phyloP scores from a whole-genome alignment of 306 rosid species.

The Prunus campanulata region DNA sequence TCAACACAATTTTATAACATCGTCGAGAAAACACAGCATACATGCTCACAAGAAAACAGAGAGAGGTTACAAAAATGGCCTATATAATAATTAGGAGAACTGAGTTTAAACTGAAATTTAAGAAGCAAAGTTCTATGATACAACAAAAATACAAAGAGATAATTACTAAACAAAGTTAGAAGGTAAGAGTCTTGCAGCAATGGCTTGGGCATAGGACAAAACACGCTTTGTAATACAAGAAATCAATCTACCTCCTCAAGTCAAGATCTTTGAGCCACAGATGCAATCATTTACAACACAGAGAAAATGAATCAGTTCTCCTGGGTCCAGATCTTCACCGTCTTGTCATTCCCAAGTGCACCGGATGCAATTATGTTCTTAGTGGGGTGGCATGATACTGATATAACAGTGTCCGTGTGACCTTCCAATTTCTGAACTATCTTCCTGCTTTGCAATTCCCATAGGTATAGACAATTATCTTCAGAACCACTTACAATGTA shows the following conservation, averaged over 20 bases:
- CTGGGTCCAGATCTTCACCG: constrained; percentile 92
- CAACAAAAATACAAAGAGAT: background rate
- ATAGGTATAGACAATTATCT: constrained; percentile 71
- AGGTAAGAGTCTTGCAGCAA: constrained; percentile 3
- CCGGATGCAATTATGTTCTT: constrained; percentile 95
- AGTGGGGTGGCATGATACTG: constrained; percentile 85
- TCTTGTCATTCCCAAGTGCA: constrained; percentile 84
- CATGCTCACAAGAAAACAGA: background rate
- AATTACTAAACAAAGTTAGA: background rate
- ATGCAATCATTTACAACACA: background rate
- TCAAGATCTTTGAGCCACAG: constrained; percentile 1
- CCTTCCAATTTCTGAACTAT: constrained; percentile 92
- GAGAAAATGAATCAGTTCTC: constrained; percentile 36
- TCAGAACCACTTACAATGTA: constrained; percentile 92
- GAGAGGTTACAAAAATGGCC: background rate
- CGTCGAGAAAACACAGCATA: background rate
- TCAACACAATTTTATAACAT: background rate
- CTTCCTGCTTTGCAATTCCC: constrained; percentile 85
- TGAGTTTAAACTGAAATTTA: background rate
- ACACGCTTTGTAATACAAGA: background rate
- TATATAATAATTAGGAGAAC: background rate
- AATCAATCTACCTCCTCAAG: background rate
- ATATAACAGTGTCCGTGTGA: constrained; percentile 82
- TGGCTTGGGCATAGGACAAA: background rate
- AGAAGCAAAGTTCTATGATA: background rate